Evolutionary conservation across 192 early-diverging fungal genomes (phyloP).

Genomic region (Physocladia obscura): DNA sequence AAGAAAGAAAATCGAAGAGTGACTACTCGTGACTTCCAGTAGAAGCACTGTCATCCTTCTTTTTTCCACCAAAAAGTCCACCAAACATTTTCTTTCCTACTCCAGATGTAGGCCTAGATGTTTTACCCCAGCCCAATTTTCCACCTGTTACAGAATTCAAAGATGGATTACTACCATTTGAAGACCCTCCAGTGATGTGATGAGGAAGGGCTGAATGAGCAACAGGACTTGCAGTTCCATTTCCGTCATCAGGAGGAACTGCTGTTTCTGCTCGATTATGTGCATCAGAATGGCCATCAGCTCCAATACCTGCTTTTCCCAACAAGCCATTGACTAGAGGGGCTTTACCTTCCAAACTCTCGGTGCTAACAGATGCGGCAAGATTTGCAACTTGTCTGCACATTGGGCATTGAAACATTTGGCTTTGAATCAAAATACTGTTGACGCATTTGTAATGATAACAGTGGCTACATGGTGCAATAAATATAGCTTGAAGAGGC

Average conservation of each 20-base stretch:
- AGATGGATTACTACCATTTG: neutral
- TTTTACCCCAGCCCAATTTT: constrained; percentile 11
- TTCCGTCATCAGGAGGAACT: constrained; percentile 13
- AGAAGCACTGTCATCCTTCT: constrained; percentile 6
- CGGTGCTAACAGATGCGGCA: constrained; percentile 52
- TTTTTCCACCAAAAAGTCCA: neutral
- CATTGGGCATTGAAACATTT: constrained; percentile 66
- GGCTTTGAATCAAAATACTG: constrained; percentile 43
- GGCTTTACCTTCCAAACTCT: constrained; percentile 37
- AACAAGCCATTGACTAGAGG: neutral
- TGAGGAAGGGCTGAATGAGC: neutral
- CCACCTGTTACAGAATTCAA: neutral
- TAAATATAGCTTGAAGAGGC: constrained; percentile 62
- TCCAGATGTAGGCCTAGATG: neutral
- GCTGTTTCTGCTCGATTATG: constrained; percentile 20
- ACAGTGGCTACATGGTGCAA: constrained; percentile 66
- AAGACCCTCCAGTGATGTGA: neutral
- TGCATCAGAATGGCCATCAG: neutral
- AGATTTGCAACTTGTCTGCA: constrained; percentile 65
- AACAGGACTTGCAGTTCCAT: too few relatives aligned
- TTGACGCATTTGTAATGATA: constrained; percentile 64
- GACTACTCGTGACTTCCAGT: too few relatives aligned
- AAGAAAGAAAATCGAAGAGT: too few relatives aligned
- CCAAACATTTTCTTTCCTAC: neutral
- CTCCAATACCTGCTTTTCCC: neutral